Conservation (phyloP, 352 stramenopile species). For the Peronospora destructor region DNA sequence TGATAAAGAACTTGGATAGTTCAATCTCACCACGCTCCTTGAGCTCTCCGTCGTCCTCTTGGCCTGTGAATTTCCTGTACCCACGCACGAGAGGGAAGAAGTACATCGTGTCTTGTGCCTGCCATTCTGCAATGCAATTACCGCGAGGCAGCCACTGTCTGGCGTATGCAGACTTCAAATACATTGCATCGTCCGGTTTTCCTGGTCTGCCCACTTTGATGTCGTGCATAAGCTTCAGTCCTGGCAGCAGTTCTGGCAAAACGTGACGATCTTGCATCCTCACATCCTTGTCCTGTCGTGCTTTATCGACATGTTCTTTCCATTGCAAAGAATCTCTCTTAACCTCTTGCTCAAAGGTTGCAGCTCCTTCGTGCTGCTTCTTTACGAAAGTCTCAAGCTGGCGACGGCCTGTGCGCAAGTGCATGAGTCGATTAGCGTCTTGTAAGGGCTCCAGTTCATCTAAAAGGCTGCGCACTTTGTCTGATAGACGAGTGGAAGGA, state of each 20-base stretch:
- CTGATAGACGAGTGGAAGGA: conserved; percentile 32
- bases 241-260: conserved; percentile 30
- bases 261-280: conserved; percentile 36
- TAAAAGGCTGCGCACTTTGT: conserved; percentile 29
- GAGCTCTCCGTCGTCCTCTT: conserved; percentile 69
- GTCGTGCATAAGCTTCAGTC: conserved; percentile 38
- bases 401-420: conserved; percentile 41
- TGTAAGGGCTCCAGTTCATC: conserved; percentile 26
- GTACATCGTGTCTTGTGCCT: conserved; percentile 3
- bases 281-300: conserved; percentile 29
- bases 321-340: conserved; percentile 35
- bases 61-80: conserved; percentile 77
- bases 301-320: conserved; percentile 37
- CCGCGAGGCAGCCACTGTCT: conserved; percentile 61
- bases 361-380: conserved; percentile 24
- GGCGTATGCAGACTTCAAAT: conserved; percentile 55
- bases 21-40: conserved; percentile 19
- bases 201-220: conserved; percentile 57
- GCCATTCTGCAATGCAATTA: conserved; percentile 64
- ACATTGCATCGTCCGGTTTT: conserved; percentile 67
- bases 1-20: conserved; percentile 74
- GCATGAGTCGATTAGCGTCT: conserved; percentile 21
- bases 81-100: conserved; percentile 59
- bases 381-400: conserved; percentile 54
- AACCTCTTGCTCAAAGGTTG: conserved; percentile 33